Conservation (phyloP, 2,329 filamentous ascomycete genomes). For the Dothideomycetes sp. region DNA sequence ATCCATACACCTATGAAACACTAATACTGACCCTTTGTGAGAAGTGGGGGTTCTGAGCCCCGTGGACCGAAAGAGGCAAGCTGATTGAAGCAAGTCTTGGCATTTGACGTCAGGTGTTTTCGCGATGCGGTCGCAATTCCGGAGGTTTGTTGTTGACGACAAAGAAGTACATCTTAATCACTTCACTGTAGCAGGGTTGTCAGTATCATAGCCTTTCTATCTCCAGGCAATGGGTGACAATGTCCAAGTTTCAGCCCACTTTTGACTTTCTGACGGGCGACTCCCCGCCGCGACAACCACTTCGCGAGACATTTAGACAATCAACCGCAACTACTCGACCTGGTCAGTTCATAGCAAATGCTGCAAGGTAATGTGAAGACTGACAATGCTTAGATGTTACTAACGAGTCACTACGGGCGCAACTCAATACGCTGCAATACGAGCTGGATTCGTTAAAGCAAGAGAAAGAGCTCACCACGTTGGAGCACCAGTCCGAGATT, state of each 20-base stretch:
- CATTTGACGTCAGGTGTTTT: background rate
- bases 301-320: slow-evolving; percentile 33
- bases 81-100: background rate
- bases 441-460: slow-evolving; percentile 79
- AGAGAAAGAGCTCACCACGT: slow-evolving; percentile 67
- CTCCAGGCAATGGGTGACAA: background rate
- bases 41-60: background rate
- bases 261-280: slow-evolving; percentile 39
- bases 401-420: slow-evolving; percentile 76
- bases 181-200: no score
- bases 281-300: slow-evolving; percentile 24
- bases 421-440: slow-evolving; percentile 79
- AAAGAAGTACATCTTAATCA: no score
- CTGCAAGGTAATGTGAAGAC: no score
- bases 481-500: slow-evolving; percentile 74
- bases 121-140: background rate
- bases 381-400: slow-evolving; percentile 13
- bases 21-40: background rate
- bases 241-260: slow-evolving; percentile 23
- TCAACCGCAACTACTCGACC: slow-evolving; percentile 28
- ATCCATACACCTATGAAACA: no score
- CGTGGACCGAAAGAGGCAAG: background rate
- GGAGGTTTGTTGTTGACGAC: background rate
- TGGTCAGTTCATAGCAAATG: slow-evolving; percentile 10
- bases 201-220: no score